Evolutionary conservation across 2,329 filamentous ascomycete species (phyloP), one percentile per base, ranked within the genome.

Genomic region (Beauveria pseudobassiana): DNA sequence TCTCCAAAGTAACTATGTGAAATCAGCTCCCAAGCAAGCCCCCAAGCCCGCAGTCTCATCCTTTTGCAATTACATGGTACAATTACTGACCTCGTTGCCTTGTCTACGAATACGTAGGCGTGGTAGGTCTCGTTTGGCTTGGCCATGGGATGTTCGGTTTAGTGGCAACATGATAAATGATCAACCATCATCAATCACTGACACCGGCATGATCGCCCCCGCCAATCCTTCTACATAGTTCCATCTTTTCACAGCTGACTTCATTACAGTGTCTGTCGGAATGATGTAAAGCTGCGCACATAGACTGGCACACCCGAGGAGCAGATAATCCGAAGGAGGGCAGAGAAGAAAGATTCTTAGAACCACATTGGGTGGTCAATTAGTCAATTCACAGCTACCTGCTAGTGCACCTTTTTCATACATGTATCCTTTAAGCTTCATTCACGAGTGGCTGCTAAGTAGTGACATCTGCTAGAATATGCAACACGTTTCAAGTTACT

Each of bases 111-210:
- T 28, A 28, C 30, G 10, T 34, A 34, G 3, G 22, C 22, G 22
- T 24, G 22, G 26, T 26, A 26, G 30, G 20, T 22, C 42, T 48
- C 7, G 30, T 34, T 34, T 38, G n/a, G 28, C 43, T 57, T 43
- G 16, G 38, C 38, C 43, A 30, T 40, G 45, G 20, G 28, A 49
- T 57, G 40, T 18, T 49, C 24, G 14, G 42, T 16, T 20, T 34
- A 40, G 55, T 58, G 55, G 55, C 55, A 58, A 58, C 24, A 14
- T 48, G 49, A 24, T n/a, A 18, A 28, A 38, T 58, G 43, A 58
- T 26, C 55, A 58, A 30, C 30, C 55, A 50, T 59, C 56, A 51
- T 59, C 46, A 43, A 59, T 59, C 56, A 59, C 46, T 34, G 42
- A 51, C 46, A 26, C 30, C 56, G 46, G 46, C 46, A 59, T 51